Base-by-base conservation (phyloP, 208 protist species). In the Balamuthia mandrillaris region DNA sequence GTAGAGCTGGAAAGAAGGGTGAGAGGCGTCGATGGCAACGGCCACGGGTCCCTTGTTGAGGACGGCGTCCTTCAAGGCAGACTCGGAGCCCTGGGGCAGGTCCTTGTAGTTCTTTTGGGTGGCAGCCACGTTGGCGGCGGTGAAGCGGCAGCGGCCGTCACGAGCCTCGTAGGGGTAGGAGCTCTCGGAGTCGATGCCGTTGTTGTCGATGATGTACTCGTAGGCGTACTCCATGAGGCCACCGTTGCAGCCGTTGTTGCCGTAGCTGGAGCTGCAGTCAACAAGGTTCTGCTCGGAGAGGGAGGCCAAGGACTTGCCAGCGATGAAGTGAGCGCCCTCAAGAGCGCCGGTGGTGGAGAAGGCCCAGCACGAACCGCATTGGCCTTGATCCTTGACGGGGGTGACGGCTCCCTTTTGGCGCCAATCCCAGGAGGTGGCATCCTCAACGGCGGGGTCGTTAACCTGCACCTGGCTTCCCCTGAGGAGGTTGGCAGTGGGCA, bases 261-360 rank as follows among this genome's bases (percentile, higher is more conserved):
- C 90, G 14, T 33, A 10, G 39, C 49, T 21, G 35, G 24, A 1
- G 9, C 54, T 68, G 77, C 52, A 83, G 39, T 83, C 52, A 29
- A 83, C 54, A 4, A 83, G 77, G 35, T 68, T 83, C 21, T 31
- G 35, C 6, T 3, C 45, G 52, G 39, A 45, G 41, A 7, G 44
- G 29, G 33, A 60, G 27, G 0, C 0, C 65, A 74, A 4, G 65
- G 65, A 29, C 65, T 51, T 5, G 31, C 65, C 37, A 42, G 41
- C 9, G 14, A 27, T 7, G 0, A 33, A 33, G 65, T 27, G 52
- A 60, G 14, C 85, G 35, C 95, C 91, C 86, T 97, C 96, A 42
- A 97, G 91, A 79, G 94, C 93, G 72, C 95, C 91, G 61, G 93
- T 95, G 39, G 95, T 88, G 24, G 95, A 95, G 94, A 97, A 97